A percentile compares a stretch with the other conserved stretches of the same genome.
These are phyloP conservation scores for Santalum album DNA, from an alignment of 164 flowering plant species.

Conservation along the genomic window DNA sequence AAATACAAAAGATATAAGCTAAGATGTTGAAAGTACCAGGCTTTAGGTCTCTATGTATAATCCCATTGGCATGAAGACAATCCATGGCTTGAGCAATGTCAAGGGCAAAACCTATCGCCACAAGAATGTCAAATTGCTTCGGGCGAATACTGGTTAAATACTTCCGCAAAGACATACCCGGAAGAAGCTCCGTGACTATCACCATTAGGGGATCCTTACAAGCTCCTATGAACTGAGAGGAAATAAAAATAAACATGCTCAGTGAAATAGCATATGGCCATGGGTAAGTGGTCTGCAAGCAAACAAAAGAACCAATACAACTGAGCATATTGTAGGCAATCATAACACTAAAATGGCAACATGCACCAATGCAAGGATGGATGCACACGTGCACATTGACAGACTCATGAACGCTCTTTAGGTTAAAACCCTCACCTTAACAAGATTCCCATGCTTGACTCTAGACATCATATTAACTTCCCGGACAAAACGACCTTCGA, in stretches of 20 bases:
- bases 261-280: no score
- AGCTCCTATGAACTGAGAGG: constrained; percentile 94
- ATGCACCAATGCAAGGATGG: no score
- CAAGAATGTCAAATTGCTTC: constrained; percentile 41
- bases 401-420: no score
- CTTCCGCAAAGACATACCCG: constrained; percentile 88
- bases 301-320: no score
- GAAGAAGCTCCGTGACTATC: constrained; percentile 78
- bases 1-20: no score
- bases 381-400: no score
- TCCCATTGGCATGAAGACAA: constrained; percentile 88
- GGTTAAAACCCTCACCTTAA: constrained; percentile 58
- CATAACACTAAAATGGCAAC: no score
- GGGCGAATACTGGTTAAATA: constrained; percentile 66
- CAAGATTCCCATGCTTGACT: constrained; percentile 86
- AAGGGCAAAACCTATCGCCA: constrained; percentile 68
- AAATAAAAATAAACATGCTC: background rate
- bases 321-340: no score
- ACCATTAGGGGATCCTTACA: constrained; percentile 91
- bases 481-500: constrained; percentile 73
- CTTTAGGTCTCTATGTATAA: constrained; percentile 91
- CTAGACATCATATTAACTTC: constrained; percentile 92
- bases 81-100: constrained; percentile 92
- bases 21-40: constrained; percentile 83
- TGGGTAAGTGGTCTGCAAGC: background rate